Evolutionary conservation across 257 asterid genomes (phyloP).

Genomic region (Cruciata laevipes): DNA sequence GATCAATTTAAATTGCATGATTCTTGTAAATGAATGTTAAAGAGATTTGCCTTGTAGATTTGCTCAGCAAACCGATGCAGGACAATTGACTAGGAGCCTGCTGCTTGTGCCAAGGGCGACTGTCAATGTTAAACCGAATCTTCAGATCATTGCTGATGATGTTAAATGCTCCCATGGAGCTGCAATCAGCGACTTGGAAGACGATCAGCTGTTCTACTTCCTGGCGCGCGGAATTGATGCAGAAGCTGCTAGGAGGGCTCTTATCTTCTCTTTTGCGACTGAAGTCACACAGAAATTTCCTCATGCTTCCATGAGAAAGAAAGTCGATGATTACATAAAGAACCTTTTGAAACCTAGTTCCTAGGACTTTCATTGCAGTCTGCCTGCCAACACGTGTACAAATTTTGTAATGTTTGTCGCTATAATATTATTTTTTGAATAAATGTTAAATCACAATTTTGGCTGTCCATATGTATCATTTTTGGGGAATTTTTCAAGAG

Average conservation of each 20-base stretch:
- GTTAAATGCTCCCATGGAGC: constrained; percentile 97
- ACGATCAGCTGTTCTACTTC: constrained; percentile 74
- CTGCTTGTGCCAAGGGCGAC: constrained; percentile 83
- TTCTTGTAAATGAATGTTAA: neutral
- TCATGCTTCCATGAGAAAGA: constrained; percentile 35
- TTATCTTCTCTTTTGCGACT: constrained; percentile 73
- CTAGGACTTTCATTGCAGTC: constrained; percentile 33
- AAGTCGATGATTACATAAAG: constrained; percentile 49
- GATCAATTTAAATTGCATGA: neutral
- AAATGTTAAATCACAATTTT: neutral
- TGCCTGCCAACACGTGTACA: neutral
- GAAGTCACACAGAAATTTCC: constrained; percentile 75
- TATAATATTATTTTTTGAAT: no score
- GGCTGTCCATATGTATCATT: neutral
- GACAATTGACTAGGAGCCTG: constrained; percentile 87
- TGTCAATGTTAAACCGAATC: constrained; percentile 84
- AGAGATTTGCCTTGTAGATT: constrained; percentile 35
- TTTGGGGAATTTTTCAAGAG: no score
- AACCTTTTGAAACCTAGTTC: constrained; percentile 30
- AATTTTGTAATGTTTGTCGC: neutral
- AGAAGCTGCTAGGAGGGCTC: constrained; percentile 70
- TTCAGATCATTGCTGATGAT: constrained; percentile 88
- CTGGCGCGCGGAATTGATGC: constrained; percentile 76
- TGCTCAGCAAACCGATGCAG: constrained; percentile 97
- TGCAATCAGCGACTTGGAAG: constrained; percentile 86